Evolutionary conservation across 805 yeast genomes (phyloP), one percentile per base, ranked within the genome.

Genomic region (Pichia manshurica): DNA sequence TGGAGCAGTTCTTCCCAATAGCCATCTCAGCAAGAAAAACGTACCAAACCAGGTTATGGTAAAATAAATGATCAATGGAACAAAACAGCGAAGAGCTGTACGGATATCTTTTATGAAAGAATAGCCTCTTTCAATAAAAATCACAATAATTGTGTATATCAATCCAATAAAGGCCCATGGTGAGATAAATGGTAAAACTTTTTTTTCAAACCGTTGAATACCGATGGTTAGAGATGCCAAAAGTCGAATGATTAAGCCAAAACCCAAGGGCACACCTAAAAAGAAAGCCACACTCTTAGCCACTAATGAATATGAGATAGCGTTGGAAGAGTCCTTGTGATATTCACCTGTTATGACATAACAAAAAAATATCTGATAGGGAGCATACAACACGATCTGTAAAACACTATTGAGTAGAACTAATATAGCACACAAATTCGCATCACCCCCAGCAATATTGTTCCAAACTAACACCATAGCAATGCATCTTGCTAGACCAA

Each of bases 391-490:
- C 0, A 72, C 65, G 41, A 78, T 65, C 56, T 78, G 84, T 33
- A 78, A 55, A 19, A 77, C 34, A 44, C 78, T 71, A 60, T 78
- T 78, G 39, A 75, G 57, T 6, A 75, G 61, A 2, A 79, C 82
- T n/a, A 78, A 54, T 7, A 75, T 54, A 3, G 78, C 79, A 60
- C 84, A 78, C 38, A 75, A 58, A 36, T 67, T 68, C 40, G 63
- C 61, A 55, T 77, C 79, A 5, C 83, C 83, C 7, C 63, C 70
- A 2, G 82, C 78, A 16, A 79, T 63, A 28, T 74, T 71, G 55
- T 74, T 78, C 84, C 83, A 78, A 23, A 78, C 58, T 44, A 79
- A 61, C 1, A 78, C 84, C 83, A 79, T 78, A 20, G 83, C 84
- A 52, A 78, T 77, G 56, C 84, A 78, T 49, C 83, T 62, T 5